Base-by-base conservation (phyloP, 352 stramenopile genomes). In the Phytophthora citrophthora region DNA sequence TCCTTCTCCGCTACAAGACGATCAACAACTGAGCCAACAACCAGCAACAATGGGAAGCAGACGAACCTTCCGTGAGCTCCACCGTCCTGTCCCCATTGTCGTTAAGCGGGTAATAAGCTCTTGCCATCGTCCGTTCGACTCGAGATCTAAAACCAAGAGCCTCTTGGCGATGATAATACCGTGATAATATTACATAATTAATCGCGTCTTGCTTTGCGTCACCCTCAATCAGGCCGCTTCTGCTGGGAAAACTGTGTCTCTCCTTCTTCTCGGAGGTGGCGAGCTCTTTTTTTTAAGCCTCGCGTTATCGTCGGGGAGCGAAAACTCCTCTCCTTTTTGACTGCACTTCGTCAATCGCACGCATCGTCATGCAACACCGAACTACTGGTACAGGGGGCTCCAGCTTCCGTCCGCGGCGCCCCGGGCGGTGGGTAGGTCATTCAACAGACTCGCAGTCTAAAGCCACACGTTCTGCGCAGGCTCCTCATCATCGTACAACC, bases 391-490 rank as follows among this genome's bases (percentile, higher is more conserved):
- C 72, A 80, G 18, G 61, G 52, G 64, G 63, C 54, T 65, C 53
- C 61, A 67, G 57, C 64, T 71, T 54, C 61, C 64, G 54, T 76
- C 59, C 72, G 59, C 63, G 56, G 60, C 40, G 55, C 54, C 59
- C 67, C 62, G 40, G 20, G 31, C 43, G 51, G 59, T 65, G 18
- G 27, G 20, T 44, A 16, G 39, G 31, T 52, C 50, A 59, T 40
- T 44, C 31, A 48, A 54, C 61, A 51, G 23, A 31, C 45, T 49
- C 53, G 41, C 58, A 56, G 54, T 71, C 68, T 90, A 93, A 61
- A 91, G 79, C 85, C 85, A 93, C 56, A 90, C 77, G 70, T 86
- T 89, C 67, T 84, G 68, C 39, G 81, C 73, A 34, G 85, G 85
- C 57, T 91, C 81, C 34, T 90, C 82, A 38, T 91, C 82, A 38